Base-by-base conservation (phyloP, 2,329 filamentous ascomycete genomes). In the Epichloe coenophiala region DNA sequence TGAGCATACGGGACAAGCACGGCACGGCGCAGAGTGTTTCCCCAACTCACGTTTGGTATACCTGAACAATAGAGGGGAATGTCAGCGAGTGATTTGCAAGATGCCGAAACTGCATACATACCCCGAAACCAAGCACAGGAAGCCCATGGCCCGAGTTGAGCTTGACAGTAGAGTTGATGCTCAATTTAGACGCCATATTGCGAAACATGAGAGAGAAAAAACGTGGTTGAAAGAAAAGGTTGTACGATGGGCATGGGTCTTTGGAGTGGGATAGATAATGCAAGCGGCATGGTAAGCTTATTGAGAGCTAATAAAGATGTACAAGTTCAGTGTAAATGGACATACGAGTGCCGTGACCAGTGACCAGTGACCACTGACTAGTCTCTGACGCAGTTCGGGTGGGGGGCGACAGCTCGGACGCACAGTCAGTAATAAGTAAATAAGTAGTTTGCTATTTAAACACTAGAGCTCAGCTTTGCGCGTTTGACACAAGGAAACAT, bases 141-240 rank as follows among this genome's bases (percentile, higher is more conserved):
- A 80, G 68, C 48, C 74, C 69, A 54, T 75, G 68, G 57, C 76
- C 76, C 60, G 72, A 79, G 58, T 72, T 74, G 51, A 80, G 69
- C 67, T 76, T 78, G 58, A 71, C 56, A 15, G 68, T 71, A 6
- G 74, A 76, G 44, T 69, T 61, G 52, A 78, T 62, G 11, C 57
- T 70, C 51, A 77, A 66, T 47, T 63, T 63, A 35, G 70, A 59
- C 3, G 74, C 62, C 75, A 78, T 78, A 46, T 56, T 71, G 50
- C 47, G 56, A 45, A 55, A 48, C 54, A 57, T 58, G 40, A 41
- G 19, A 42, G 5, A 42, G 11, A 19, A 23, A 1, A 42, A 23
- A 2, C 5, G n/a, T 41, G 17, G 3, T 41, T 41, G 17, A 19
- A 13, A 19, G n/a, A 11, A 8, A 19, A 19, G 8, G 17, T 41